Evolutionary conservation across 139 green algal species (phyloP).

Genomic region (Microglena sp.): DNA sequence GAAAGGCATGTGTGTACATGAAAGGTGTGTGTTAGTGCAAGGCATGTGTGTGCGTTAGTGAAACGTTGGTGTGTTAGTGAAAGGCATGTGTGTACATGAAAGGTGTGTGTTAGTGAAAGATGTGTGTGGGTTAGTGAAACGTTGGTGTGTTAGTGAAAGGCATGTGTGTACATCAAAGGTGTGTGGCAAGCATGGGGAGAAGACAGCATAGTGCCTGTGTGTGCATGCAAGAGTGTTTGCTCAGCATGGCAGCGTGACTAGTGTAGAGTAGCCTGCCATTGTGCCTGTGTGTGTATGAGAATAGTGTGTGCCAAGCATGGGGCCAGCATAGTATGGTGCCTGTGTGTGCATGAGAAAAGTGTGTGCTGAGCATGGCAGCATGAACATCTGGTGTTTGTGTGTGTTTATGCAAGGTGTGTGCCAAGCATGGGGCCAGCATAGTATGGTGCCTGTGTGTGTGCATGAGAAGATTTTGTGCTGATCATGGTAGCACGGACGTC

Average conservation of each 20-base stretch:
- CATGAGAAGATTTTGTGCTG: not conserved
- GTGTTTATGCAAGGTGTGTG: too few species aligned
- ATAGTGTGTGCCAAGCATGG: not conserved
- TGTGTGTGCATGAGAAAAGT: not conserved
- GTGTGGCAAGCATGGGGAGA: too few species aligned
- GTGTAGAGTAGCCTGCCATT: not conserved
- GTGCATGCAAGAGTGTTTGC: too few species aligned
- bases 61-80: too few species aligned
- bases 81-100: too few species aligned
- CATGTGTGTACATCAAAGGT: not conserved
- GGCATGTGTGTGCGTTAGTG: too few species aligned
- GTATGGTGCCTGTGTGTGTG: not conserved
- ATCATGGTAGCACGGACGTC: too few species aligned
- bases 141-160: not conserved
- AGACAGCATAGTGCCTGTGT: too few species aligned
- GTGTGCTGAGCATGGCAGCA: not conserved
- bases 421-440: constrained; percentile 8
- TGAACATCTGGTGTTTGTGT: too few species aligned
- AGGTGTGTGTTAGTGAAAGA: too few species aligned
- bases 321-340: not conserved
- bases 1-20: not conserved
- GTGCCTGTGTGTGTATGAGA: not conserved
- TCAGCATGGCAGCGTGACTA: too few species aligned
- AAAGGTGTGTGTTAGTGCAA: too few species aligned
- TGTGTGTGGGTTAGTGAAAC: not conserved